Conservation (phyloP, 2,329 filamentous ascomycete genomes). For the Penicillium sp. region DNA sequence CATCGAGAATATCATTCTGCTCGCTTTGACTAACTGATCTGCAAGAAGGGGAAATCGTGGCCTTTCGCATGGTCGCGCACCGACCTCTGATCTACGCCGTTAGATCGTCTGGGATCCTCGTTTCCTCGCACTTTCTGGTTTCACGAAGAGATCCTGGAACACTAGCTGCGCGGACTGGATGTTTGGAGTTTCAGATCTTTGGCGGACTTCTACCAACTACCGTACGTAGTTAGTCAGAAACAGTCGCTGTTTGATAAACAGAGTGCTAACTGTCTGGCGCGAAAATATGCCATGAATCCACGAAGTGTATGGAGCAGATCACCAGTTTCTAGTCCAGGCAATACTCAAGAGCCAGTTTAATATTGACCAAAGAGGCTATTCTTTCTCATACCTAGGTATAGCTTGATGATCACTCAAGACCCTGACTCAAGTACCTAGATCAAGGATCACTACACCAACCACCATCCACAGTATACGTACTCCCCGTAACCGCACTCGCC, state of each 20-base stretch:
- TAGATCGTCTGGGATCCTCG: neutral
- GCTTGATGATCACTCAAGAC: too few relatives aligned
- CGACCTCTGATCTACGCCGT: neutral
- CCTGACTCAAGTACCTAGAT: neutral
- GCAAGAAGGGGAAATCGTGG: neutral
- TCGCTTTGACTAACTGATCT: neutral
- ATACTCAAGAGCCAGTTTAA: too few relatives aligned
- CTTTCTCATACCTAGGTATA: too few relatives aligned
- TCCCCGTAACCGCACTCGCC: constrained; percentile 45
- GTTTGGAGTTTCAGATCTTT: neutral
- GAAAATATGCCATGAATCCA: neutral
- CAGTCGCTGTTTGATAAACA: neutral
- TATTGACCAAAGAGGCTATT: too few relatives aligned
- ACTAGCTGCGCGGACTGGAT: neutral
- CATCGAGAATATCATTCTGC: neutral
- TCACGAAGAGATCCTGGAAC: neutral
- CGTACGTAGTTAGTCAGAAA: neutral
- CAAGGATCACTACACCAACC: constrained; percentile 11
- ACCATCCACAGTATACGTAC: constrained; percentile 39
- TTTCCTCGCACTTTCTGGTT: neutral
- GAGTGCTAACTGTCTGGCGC: neutral
- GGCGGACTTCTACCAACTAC: neutral
- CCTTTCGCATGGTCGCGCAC: neutral
- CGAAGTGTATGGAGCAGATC: neutral
- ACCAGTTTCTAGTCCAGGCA: constrained; percentile 15